These are phyloP conservation scores for Multifurca ochricompacta DNA, from an alignment of 768 basidiomycete genomes.

Conservation along the genomic window DNA sequence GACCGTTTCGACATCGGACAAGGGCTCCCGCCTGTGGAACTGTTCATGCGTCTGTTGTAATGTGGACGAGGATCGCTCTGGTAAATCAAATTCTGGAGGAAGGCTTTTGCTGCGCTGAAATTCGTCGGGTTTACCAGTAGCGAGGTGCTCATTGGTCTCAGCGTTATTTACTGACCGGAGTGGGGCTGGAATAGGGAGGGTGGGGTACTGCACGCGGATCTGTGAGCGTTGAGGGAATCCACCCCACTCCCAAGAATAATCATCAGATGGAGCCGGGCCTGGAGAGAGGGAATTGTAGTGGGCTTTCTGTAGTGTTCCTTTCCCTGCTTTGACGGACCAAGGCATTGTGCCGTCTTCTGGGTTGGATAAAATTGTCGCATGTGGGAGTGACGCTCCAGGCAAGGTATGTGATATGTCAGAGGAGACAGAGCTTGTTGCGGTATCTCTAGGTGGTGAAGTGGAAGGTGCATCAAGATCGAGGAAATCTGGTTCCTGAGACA, in stretches of 20 bases:
- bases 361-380: slow-evolving; percentile 19
- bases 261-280: slow-evolving; percentile 33
- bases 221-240: slow-evolving; percentile 79
- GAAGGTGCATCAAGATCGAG: slow-evolving; percentile 65
- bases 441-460: not conserved
- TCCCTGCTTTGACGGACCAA: slow-evolving; percentile 25
- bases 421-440: not conserved
- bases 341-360: slow-evolving; percentile 26
- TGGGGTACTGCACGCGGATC: slow-evolving; percentile 41
- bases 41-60: not conserved
- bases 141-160: slow-evolving; percentile 9
- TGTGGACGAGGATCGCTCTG: not conserved
- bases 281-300: slow-evolving; percentile 19
- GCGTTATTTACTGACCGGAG: not conserved
- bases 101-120: slow-evolving; percentile 48
- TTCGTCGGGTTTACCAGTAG: slow-evolving; percentile 20
- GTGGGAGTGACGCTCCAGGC: not conserved
- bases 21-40: not conserved
- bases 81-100: slow-evolving; percentile 36
- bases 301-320: slow-evolving; percentile 23
- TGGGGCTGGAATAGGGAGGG: not conserved
- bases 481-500: slow-evolving; percentile 63
- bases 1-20: slow-evolving; percentile 12
- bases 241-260: slow-evolving; percentile 95
- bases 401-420: not conserved